Conservation (phyloP, 2,329 filamentous ascomycete species). For the Aschersonia sp. region DNA sequence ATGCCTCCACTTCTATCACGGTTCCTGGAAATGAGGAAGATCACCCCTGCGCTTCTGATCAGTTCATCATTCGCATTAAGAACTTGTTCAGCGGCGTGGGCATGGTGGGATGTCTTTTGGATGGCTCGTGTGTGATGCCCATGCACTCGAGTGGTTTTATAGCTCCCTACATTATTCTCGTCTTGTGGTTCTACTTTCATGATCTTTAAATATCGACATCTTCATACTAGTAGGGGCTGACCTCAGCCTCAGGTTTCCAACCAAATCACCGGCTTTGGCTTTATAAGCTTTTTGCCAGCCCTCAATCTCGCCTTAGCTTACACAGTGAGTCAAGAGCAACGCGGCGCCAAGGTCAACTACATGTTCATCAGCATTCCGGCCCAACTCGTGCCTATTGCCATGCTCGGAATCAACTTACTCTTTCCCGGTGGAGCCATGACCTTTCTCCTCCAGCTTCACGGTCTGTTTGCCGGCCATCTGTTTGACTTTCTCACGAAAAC, state of each 20-base stretch:
- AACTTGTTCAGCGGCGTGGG: slow-evolving; percentile 50
- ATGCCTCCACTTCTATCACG: slow-evolving; percentile 55
- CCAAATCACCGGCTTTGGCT: slow-evolving; percentile 16
- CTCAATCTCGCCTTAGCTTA: slow-evolving; percentile 72
- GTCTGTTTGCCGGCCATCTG: slow-evolving; percentile 76
- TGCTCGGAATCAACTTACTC: slow-evolving; percentile 63
- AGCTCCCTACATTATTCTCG: slow-evolving; percentile 43
- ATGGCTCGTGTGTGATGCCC: slow-evolving; percentile 49
- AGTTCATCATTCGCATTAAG: slow-evolving; percentile 55
- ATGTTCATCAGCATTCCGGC: slow-evolving; percentile 75
- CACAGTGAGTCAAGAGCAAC: slow-evolving; percentile 75
- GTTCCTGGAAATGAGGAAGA: slow-evolving; percentile 80
- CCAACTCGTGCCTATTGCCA: slow-evolving; percentile 66
- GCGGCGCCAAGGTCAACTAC: slow-evolving; percentile 60
- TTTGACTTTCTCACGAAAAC: slow-evolving; percentile 83
- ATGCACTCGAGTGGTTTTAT: slow-evolving; percentile 44
- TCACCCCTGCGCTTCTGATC: slow-evolving; percentile 49
- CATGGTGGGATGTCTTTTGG: slow-evolving; percentile 64
- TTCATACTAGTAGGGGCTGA: slow-evolving; percentile 6
- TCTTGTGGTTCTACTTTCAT: not conserved
- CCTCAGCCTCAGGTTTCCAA: slow-evolving; percentile 14
- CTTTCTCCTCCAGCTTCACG: slow-evolving; percentile 53
- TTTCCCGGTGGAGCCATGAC: slow-evolving; percentile 38
- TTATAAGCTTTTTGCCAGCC: slow-evolving; percentile 38
- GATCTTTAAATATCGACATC: not conserved